Conservation (phyloP, 2,329 filamentous ascomycete species). For the Aspergillus fructus region DNA sequence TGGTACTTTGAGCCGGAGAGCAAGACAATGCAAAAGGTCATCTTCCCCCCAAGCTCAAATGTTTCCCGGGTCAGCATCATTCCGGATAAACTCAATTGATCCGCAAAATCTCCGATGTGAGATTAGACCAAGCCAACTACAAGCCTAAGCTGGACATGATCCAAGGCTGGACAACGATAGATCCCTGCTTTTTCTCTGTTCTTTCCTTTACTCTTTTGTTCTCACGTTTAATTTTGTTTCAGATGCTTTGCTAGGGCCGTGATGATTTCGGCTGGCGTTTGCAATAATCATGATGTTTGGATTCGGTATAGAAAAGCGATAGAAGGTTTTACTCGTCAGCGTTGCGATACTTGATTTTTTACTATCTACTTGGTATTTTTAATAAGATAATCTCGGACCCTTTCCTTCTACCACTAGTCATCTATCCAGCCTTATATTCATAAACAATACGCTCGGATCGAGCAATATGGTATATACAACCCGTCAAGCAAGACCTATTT, state of each 20-base stretch:
- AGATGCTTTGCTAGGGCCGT: background rate
- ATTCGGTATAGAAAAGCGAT: constrained; percentile 10
- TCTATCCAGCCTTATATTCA: too few relatives aligned
- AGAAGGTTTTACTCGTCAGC: background rate
- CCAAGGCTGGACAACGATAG: background rate
- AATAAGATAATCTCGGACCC: background rate
- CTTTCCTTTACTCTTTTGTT: background rate
- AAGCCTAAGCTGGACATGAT: constrained; percentile 6
- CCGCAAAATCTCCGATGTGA: background rate
- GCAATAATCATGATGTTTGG: constrained; percentile 6
- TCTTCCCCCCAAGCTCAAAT: constrained; percentile 34
- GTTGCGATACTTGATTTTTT: background rate
- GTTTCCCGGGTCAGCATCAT: constrained; percentile 38
- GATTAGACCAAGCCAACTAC: background rate
- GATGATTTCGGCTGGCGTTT: constrained; percentile 2
- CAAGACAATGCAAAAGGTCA: constrained; percentile 33
- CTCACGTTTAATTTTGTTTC: background rate
- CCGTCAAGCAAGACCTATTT: too few relatives aligned
- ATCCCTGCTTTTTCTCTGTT: background rate
- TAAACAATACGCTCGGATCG: background rate
- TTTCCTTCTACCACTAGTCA: background rate
- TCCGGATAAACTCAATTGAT: constrained; percentile 27
- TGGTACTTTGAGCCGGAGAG: constrained; percentile 48
- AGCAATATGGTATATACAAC: background rate
- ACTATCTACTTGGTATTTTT: background rate